Evolutionary conservation across 75 land plant species (phyloP).

Genomic region (Sequoia sempervirens): DNA sequence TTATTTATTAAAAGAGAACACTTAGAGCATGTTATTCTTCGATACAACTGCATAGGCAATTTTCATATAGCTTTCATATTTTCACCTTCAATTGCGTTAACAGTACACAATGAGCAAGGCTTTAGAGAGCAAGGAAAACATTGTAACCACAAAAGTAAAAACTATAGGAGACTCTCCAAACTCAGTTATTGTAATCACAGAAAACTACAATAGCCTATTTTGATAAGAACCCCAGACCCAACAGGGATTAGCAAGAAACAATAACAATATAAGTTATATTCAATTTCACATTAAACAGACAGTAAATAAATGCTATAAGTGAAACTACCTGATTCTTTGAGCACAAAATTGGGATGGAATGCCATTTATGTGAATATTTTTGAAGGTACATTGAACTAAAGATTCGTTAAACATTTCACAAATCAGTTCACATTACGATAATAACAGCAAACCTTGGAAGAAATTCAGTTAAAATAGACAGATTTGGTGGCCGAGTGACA

Average conservation of each 20-base stretch:
- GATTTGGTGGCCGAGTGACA: conserved; percentile 93
- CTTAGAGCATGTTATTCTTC: background rate
- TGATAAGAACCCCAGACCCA: background rate
- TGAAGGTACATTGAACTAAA: background rate
- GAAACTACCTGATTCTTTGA: background rate
- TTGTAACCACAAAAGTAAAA: background rate
- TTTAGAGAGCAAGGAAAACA: background rate
- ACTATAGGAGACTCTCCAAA: background rate
- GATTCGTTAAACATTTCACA: background rate
- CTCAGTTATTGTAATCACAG: background rate
- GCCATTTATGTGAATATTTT: background rate
- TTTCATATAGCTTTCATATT: background rate
- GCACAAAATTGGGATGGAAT: background rate
- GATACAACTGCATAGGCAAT: background rate
- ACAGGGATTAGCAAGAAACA: background rate
- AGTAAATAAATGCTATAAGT: background rate
- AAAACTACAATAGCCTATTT: background rate
- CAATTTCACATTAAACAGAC: background rate
- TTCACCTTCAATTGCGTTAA: background rate
- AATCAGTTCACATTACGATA: background rate
- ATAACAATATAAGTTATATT: background rate
- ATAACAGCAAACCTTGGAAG: conserved; percentile 74
- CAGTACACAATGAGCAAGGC: background rate
- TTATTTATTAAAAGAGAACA: background rate
- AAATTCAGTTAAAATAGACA: conserved; percentile 93